These are phyloP conservation scores for Fusarium poae DNA, from an alignment of 2,329 filamentous ascomycete species.

Conservation along the genomic window DNA sequence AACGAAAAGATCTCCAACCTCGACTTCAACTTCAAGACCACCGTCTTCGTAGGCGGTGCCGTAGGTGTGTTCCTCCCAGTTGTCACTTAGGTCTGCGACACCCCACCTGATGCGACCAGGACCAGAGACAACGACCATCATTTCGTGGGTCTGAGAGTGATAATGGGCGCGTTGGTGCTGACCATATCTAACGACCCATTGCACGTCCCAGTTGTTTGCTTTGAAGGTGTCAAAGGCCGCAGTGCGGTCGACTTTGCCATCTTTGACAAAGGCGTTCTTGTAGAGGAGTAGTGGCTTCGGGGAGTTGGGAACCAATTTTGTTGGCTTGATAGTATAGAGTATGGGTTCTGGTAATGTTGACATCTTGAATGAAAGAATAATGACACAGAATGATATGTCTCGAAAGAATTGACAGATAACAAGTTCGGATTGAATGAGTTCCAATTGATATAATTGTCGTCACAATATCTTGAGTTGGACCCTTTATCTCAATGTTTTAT, in stretches of 20 bases:
- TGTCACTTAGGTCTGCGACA: constrained; percentile 16
- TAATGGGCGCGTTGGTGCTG: constrained; percentile 23
- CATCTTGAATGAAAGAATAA: background rate
- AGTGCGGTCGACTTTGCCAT: constrained; percentile 17
- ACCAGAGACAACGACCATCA: constrained; percentile 16
- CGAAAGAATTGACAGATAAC: no score
- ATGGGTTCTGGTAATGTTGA: constrained; percentile 5
- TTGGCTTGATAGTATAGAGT: constrained; percentile 17
- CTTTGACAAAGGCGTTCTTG: constrained; percentile 12
- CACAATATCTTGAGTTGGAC: background rate
- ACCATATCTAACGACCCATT: constrained; percentile 21
- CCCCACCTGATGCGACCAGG: constrained; percentile 22
- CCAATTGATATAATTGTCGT: background rate
- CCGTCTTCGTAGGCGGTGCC: constrained; percentile 14
- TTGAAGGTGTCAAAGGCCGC: constrained; percentile 13
- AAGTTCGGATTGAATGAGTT: no score
- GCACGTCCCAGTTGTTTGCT: constrained; percentile 14
- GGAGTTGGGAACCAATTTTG: constrained; percentile 21
- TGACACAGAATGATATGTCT: no score
- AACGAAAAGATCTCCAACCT: constrained; percentile 20
- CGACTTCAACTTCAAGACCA: constrained; percentile 12
- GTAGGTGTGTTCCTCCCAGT: constrained; percentile 16
- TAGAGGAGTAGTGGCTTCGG: constrained; percentile 22
- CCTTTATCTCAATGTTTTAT: background rate
- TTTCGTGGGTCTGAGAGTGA: constrained; percentile 17